Conservation (phyloP, 768 basidiomycete genomes). For the Termitomyces sp. region DNA sequence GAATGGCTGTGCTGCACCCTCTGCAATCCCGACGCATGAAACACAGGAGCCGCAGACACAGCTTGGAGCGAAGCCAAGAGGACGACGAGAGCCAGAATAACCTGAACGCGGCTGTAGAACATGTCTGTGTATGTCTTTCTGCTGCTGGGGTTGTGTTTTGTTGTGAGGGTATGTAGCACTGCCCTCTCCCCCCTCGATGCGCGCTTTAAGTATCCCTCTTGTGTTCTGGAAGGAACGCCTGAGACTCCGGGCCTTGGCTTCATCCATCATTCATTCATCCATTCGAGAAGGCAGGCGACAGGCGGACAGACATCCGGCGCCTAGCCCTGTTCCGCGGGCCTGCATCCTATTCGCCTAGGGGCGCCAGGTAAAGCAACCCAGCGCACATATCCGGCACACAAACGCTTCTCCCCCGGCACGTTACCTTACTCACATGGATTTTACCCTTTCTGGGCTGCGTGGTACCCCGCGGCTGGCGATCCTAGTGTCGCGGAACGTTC, state of each 20-base stretch:
- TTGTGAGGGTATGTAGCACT: not conserved
- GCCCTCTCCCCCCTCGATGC: not conserved
- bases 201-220: not conserved
- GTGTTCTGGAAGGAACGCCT: not conserved
- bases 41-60: slow-evolving; percentile 6
- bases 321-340: not conserved
- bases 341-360: not conserved
- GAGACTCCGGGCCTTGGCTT: not conserved
- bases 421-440: not conserved
- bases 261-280: not conserved
- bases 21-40: slow-evolving; percentile 1
- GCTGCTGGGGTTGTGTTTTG: not conserved
- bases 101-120: slow-evolving; percentile 6
- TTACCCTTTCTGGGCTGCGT: not conserved
- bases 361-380: not conserved
- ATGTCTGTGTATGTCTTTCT: not conserved
- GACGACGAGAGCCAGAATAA: slow-evolving; percentile 12
- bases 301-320: not conserved
- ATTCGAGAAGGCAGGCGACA: not conserved
- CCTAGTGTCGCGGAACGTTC: too few relatives aligned
- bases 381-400: too few relatives aligned
- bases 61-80: slow-evolving; percentile 9
- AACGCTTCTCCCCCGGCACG: not conserved
- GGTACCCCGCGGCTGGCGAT: too few relatives aligned
- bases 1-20: not conserved